phyloP scores from a whole-genome alignment of 1,139 yeast genomes.

The Wickerhamomyces sp. region DNA sequence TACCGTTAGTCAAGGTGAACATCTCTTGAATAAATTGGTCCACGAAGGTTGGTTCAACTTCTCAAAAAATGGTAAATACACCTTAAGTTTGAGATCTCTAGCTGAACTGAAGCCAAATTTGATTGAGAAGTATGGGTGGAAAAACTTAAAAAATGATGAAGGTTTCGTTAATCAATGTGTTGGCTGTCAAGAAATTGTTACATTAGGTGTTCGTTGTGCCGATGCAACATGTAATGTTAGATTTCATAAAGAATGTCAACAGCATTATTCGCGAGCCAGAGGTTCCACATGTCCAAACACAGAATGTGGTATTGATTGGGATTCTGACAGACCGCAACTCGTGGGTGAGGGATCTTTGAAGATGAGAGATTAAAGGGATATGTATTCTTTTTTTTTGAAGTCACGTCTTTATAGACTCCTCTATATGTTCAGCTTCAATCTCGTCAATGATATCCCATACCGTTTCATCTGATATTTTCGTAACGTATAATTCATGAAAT shows the following conservation, averaged over 20 bases:
- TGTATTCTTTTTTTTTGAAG: too few species aligned
- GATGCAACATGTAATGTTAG: slow-evolving; percentile 31
- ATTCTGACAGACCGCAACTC: slow-evolving; percentile 1
- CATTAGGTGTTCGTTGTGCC: slow-evolving; percentile 43
- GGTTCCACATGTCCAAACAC: slow-evolving; percentile 25
- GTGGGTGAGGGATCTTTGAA: slow-evolving; percentile 10
- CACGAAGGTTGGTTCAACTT: slow-evolving; percentile 50
- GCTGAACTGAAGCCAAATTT: slow-evolving; percentile 45
- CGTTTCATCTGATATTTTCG: slow-evolving; percentile 73
- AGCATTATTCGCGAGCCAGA: slow-evolving; percentile 30
- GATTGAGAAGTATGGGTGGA: slow-evolving; percentile 38
- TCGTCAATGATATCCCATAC: slow-evolving; percentile 84
- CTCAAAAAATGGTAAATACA: slow-evolving; percentile 20
- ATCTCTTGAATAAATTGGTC: slow-evolving; percentile 36
- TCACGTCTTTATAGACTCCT: slow-evolving; percentile 11
- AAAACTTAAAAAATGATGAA: slow-evolving; percentile 24
- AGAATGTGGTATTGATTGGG: slow-evolving; percentile 17
- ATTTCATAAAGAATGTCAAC: slow-evolving; percentile 47
- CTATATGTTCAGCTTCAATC: slow-evolving; percentile 53
- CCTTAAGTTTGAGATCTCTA: slow-evolving; percentile 36
- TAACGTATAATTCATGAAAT: slow-evolving; percentile 58
- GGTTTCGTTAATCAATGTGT: slow-evolving; percentile 44
- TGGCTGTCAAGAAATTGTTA: slow-evolving; percentile 54
- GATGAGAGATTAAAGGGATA: too few species aligned
- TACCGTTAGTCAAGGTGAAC: slow-evolving; percentile 29